These are phyloP conservation scores for Abortiporus biennis DNA, from an alignment of 1,284 basidiomycete genomes.

Conservation along the genomic window DNA sequence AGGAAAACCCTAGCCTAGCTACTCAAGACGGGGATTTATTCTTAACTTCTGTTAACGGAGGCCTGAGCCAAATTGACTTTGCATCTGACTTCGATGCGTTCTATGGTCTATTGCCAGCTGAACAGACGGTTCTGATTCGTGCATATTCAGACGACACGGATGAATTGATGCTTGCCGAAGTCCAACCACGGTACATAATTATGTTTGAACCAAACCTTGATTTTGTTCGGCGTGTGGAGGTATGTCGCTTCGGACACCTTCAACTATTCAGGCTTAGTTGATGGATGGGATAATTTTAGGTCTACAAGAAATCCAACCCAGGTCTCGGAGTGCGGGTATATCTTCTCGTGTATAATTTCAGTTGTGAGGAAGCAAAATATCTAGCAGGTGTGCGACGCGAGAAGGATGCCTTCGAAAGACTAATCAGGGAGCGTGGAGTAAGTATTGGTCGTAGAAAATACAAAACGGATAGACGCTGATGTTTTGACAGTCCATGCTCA, in stretches of 20 bases:
- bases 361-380: slow-evolving; percentile 95
- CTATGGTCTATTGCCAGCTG: slow-evolving; percentile 79
- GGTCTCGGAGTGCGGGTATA: slow-evolving; percentile 88
- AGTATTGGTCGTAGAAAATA: slow-evolving; percentile 25
- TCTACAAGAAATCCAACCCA: slow-evolving; percentile 79
- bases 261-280: neutral
- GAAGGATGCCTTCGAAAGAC: slow-evolving; percentile 90
- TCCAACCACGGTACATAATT: slow-evolving; percentile 87
- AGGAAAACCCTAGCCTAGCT: slow-evolving; percentile 1
- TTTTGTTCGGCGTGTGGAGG: slow-evolving; percentile 91
- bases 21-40: neutral
- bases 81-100: slow-evolving; percentile 67
- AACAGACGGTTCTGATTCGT: slow-evolving; percentile 82
- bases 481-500: slow-evolving; percentile 72
- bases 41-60: slow-evolving; percentile 7
- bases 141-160: slow-evolving; percentile 92
- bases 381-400: slow-evolving; percentile 85
- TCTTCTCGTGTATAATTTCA: slow-evolving; percentile 90
- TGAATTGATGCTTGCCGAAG: slow-evolving; percentile 83
- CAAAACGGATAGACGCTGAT: neutral
- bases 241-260: slow-evolving; percentile 33
- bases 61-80: slow-evolving; percentile 46
- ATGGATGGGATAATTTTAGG: slow-evolving; percentile 37
- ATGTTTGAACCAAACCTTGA: slow-evolving; percentile 95
- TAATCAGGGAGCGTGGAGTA: slow-evolving; percentile 91